Conservation (phyloP, 345 rosid species). For the Gynandropsis gynandra region DNA sequence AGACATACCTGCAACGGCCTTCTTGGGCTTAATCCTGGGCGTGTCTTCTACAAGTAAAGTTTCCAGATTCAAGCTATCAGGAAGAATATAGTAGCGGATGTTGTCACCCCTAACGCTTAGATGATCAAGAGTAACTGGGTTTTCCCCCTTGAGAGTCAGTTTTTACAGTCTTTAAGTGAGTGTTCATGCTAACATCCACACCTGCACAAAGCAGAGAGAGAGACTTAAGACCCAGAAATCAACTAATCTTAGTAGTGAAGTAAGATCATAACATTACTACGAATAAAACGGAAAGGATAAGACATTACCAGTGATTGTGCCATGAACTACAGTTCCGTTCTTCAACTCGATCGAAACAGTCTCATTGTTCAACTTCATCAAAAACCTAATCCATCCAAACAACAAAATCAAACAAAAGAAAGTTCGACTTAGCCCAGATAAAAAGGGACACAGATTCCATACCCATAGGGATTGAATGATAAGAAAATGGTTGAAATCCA, state of each 20-base stretch:
- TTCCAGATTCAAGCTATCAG: slow-evolving; percentile 98
- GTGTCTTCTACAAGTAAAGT: slow-evolving; percentile 93
- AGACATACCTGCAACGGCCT: slow-evolving; percentile 89
- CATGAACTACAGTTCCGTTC: slow-evolving; percentile 90
- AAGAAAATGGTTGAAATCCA: background rate
- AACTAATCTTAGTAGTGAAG: slow-evolving; percentile 5
- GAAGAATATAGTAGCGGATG: slow-evolving; percentile 91
- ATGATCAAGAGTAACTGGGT: slow-evolving; percentile 83
- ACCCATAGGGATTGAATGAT: background rate
- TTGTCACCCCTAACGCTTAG: slow-evolving; percentile 93
- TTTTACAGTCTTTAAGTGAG: slow-evolving; percentile 95
- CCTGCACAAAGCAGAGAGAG: slow-evolving; percentile 36
- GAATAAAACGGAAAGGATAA: background rate
- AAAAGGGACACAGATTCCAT: slow-evolving; percentile 1
- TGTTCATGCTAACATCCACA: slow-evolving; percentile 97
- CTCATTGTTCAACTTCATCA: slow-evolving; percentile 98
- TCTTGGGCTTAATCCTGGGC: slow-evolving; percentile 92
- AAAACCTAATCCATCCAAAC: slow-evolving; percentile 47
- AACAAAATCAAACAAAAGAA: background rate
- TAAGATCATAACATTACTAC: slow-evolving; percentile 10
- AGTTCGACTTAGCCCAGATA: background rate
- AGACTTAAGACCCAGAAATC: slow-evolving; percentile 13
- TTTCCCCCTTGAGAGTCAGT: slow-evolving; percentile 83
- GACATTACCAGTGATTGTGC: slow-evolving; percentile 78
- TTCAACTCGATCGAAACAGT: slow-evolving; percentile 94